Evolutionary conservation across 1,284 basidiomycete species (phyloP).

Genomic region (Trametes versicolor): DNA sequence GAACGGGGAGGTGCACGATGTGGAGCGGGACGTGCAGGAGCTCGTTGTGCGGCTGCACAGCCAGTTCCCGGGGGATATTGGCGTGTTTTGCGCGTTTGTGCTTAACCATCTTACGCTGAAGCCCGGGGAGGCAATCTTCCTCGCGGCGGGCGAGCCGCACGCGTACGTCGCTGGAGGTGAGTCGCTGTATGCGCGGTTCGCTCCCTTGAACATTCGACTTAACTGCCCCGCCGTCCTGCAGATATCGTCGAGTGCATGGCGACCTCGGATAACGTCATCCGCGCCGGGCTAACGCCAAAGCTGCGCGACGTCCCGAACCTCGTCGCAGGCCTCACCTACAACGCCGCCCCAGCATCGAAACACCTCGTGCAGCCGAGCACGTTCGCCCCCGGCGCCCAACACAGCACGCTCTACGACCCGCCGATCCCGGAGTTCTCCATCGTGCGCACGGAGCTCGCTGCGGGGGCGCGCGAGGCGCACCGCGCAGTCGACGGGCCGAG

Average conservation of each 20-base stretch:
- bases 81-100: conserved; percentile 92
- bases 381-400: conserved; percentile 50
- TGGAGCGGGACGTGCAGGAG: conserved; percentile 62
- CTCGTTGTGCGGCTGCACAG: conserved; percentile 78
- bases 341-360: conserved; percentile 69
- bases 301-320: conserved; percentile 93
- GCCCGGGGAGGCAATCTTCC: conserved; percentile 92
- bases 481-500: conserved; percentile 83
- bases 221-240: conserved; percentile 45
- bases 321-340: conserved; percentile 90
- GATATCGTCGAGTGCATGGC: conserved; percentile 99
- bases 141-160: conserved; percentile 96
- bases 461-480: conserved; percentile 63
- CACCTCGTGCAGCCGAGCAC: conserved; percentile 74
- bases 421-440: conserved; percentile 97
- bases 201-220: not conserved
- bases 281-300: conserved; percentile 98
- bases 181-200: conserved; percentile 26
- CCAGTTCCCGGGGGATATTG: conserved; percentile 95
- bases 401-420: conserved; percentile 85
- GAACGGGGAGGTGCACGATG: conserved; percentile 49
- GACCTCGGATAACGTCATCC: conserved; percentile 98
- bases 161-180: conserved; percentile 93
- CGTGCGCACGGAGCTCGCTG: conserved; percentile 65
- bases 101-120: conserved; percentile 88